Base-by-base conservation (phyloP, 78 protist genomes). In the Mastigamoeba balamuthi region DNA sequence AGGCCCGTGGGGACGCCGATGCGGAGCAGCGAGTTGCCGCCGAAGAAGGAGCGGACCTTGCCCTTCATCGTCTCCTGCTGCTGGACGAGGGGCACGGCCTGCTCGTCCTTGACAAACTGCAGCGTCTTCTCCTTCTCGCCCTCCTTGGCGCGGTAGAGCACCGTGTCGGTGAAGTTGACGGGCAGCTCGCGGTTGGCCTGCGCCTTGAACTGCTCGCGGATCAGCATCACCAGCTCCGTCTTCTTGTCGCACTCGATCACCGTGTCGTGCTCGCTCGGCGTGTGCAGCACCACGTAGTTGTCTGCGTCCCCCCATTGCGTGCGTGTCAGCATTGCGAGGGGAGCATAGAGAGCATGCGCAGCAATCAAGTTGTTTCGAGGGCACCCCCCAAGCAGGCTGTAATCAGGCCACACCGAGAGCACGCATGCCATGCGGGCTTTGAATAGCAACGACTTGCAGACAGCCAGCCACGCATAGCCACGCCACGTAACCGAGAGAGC, bases 231-330 rank as follows among this genome's bases (percentile, higher is more conserved):
- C 10, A 78, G 10, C 74, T 85, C 90, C 0, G 90, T 85, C 66
- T 85, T 85, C 38, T 76, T 80, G 72, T 85, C 82, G 53, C 76
- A 76, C 80, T 80, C 90, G 40, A 85, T 76, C 53, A 80, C 80
- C 44, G 71, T 78, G 66, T 85, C 90, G 69, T 64, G 41, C 58
- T 85, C 90, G 30, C 42, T 42, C 40, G 84, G 90, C 0, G 73
- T 38, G 66, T 79, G 84, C 35, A 85, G 33, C 29, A 85, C 85
- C 5, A 85, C 64, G 53, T 75, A 40, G 69, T 85, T 85, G 64
- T 85, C 90, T 2, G 53, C 29, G 7, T 69, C 17, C 58, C 33
- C 17, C 33, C 58, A n/a, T n/a, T n/a, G n/a, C n/a, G n/a, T 48
- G 58, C 58, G 17, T 25, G 17, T 25, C 17, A 48, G 17, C 58